Conservation (phyloP, 2,329 filamentous ascomycete genomes). For the Malbranchea zuffiana region DNA sequence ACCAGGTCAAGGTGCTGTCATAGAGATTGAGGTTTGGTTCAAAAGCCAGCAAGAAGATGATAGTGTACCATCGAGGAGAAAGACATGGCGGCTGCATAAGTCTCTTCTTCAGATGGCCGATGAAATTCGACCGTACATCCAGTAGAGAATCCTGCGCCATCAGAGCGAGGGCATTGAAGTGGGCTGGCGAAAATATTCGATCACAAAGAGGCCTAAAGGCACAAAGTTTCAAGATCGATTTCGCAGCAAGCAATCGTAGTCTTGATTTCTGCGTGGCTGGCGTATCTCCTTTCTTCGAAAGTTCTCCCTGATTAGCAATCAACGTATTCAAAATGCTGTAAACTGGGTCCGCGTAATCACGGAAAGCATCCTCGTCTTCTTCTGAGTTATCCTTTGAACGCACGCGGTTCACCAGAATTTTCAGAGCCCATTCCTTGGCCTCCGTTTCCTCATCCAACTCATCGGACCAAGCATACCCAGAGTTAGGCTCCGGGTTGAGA, state of each 20-base stretch:
- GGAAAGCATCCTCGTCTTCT: constrained; percentile 33
- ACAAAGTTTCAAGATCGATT: constrained; percentile 74
- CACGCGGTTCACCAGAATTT: constrained; percentile 74
- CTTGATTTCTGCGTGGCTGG: constrained; percentile 67
- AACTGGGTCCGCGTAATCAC: constrained; percentile 51
- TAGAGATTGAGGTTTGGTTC: constrained; percentile 68
- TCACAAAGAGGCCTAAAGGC: constrained; percentile 62
- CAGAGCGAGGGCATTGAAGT: constrained; percentile 73
- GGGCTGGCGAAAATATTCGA: constrained; percentile 55
- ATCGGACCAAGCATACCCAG: constrained; percentile 55
- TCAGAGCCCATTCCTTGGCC: constrained; percentile 74
- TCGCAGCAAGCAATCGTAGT: constrained; percentile 71
- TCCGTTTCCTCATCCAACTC: constrained; percentile 70
- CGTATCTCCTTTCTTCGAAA: constrained; percentile 64
- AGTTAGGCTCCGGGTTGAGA: constrained; percentile 41
- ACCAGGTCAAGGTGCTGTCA: constrained; percentile 72
- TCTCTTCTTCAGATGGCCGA: constrained; percentile 72
- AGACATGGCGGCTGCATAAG: constrained; percentile 51
- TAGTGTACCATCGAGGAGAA: constrained; percentile 74
- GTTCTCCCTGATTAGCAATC: constrained; percentile 64
- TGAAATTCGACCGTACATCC: constrained; percentile 66
- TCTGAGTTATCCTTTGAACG: constrained; percentile 50
- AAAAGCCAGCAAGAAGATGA: constrained; percentile 83
- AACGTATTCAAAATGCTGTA: constrained; percentile 71
- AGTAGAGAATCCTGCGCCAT: constrained; percentile 67